Evolutionary conservation across 106 monocot genomes (phyloP).

Genomic region (Allium cepa): DNA sequence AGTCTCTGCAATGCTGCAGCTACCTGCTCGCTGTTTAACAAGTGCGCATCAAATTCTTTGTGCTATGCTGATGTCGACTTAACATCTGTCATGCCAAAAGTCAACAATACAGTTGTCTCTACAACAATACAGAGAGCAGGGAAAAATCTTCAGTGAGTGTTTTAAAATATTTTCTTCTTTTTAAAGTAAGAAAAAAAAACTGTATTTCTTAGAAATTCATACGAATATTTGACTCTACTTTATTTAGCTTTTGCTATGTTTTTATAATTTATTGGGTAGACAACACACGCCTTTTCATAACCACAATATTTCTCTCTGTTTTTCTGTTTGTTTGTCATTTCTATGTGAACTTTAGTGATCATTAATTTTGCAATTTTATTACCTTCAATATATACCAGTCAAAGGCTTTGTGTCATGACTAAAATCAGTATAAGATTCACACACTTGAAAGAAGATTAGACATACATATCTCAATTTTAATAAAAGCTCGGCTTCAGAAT

Average conservation of each 20-base stretch:
- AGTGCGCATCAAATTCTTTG: slow-evolving; percentile 50
- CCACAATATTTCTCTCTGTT: too few species aligned
- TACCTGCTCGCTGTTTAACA: slow-evolving; percentile 67
- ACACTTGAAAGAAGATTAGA: too few species aligned
- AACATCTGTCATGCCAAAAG: slow-evolving; percentile 27
- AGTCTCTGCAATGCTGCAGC: slow-evolving; percentile 67
- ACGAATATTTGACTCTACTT: not conserved
- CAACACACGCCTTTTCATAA: too few species aligned
- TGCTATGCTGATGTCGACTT: slow-evolving; percentile 78
- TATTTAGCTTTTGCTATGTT: not conserved
- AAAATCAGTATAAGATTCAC: too few species aligned
- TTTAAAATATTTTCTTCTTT: not conserved
- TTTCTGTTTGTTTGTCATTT: too few species aligned
- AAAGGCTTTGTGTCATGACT: too few species aligned
- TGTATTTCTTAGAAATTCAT: not conserved
- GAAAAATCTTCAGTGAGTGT: slow-evolving; percentile 57
- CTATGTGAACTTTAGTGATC: too few species aligned
- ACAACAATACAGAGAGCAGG: slow-evolving; percentile 76
- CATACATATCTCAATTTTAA: too few species aligned
- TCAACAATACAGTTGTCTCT: slow-evolving; percentile 53
- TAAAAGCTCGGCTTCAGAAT: too few species aligned
- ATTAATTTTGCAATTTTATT: too few species aligned
- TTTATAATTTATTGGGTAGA: not conserved
- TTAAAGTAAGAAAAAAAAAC: not conserved
- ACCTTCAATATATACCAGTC: too few species aligned